Evolutionary conservation across 1,284 basidiomycete genomes (phyloP), one percentile per base, ranked within the genome.

Genomic region (Fomitopsis palustris): DNA sequence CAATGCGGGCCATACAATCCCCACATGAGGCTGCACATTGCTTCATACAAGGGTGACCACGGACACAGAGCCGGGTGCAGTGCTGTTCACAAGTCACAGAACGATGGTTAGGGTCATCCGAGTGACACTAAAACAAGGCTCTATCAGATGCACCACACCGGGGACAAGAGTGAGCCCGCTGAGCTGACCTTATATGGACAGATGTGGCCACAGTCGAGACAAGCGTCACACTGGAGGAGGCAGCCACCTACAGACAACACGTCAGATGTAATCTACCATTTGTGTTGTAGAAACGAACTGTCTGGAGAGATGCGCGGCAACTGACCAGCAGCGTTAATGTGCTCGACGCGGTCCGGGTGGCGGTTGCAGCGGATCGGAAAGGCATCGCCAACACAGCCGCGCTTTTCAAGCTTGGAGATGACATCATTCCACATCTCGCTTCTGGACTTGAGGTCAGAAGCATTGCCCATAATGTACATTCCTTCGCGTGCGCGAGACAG

Each of bases 401-500:
- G 65, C 1, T 67, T 63, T 23, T 80, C 75, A n/a, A 91, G 70
- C 63, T 87, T 79, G 14, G 83, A 75, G 2, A 90, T 70, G 17
- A 92, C 75, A 0, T 70, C 72, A 0, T 68, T 65, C 91, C 91
- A 92, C 77, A 87, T 88, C 7, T 65, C 52, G 59, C 86, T 67
- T 69, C 74, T 38, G 69, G 69, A 71, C 12, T 54, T 33, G 23
- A 86, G 67, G 59, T 86, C 78, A 0, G 72, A 66, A 0, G 85
- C 81, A 60, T 92, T 90, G 14, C 90, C 90, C 3, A 92, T 74
- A 37, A 92, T 84, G 64, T 80, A 90, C 14, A 92, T 73, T 3
- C 89, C 90, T 60, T 92, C 81, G 51, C 83, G 79, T 4, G 90
- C 89, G 21, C 88, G 78, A 21, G 89, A 91, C n/a, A 92, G 68